A percentile compares a stretch with the other conserved stretches of the same genome.
Conservation (phyloP, 2,329 filamentous ascomycete genomes). For the Colletotrichum lupini region DNA sequence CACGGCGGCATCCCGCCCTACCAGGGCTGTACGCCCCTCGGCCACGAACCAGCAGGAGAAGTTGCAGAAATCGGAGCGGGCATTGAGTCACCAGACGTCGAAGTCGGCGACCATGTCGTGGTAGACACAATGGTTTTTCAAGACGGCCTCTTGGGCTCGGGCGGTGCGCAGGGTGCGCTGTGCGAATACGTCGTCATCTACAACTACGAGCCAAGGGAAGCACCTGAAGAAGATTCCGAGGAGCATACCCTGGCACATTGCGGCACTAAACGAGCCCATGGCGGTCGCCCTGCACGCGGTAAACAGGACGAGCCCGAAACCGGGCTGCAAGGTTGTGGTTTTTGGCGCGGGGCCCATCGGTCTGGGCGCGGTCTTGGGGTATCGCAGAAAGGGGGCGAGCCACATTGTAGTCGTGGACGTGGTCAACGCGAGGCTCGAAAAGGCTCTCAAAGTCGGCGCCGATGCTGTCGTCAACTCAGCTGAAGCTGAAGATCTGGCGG, state of each 20-base stretch:
- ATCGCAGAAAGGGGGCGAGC: background rate
- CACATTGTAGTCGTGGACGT: conserved; percentile 12
- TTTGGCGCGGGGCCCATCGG: conserved; percentile 14
- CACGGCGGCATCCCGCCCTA: conserved; percentile 3
- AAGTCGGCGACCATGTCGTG: conserved; percentile 10
- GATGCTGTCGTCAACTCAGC: conserved; percentile 3
- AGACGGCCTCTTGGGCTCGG: background rate
- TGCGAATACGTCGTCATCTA: conserved; percentile 16
- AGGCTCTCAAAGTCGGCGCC: conserved; percentile 1
- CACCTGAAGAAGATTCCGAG: background rate
- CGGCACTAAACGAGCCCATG: conserved; percentile 20
- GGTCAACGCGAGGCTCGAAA: conserved; percentile 2
- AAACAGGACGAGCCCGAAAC: background rate
- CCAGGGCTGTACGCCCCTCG: background rate
- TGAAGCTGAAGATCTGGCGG: background rate
- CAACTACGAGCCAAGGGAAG: conserved; percentile 12
- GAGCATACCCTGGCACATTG: background rate
- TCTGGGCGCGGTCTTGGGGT: conserved; percentile 1
- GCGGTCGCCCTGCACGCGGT: conserved; percentile 8
- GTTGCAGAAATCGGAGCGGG: conserved; percentile 2
- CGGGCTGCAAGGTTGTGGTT: background rate
- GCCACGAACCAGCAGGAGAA: conserved; percentile 19
- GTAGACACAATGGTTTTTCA: conserved; percentile 3
- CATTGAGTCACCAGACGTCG: background rate
- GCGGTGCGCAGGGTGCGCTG: conserved; percentile 3